Evolutionary conservation across 352 stramenopile species (phyloP).

Genomic region (Globisporangium recalcitrans): DNA sequence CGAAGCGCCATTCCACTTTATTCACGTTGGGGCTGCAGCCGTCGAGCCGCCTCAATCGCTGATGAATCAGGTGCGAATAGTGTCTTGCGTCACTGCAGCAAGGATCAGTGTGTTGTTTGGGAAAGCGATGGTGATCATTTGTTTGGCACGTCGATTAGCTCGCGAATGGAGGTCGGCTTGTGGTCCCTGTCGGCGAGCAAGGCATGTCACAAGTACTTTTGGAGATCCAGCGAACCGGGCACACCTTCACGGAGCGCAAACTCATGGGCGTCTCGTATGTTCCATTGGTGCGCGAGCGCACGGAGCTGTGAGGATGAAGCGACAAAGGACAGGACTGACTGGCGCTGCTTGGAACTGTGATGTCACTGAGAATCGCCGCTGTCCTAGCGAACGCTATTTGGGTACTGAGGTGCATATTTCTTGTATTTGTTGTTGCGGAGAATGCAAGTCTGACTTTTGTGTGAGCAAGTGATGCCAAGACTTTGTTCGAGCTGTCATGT

Average conservation of each 20-base stretch:
- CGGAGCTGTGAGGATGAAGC: slow-evolving; percentile 14
- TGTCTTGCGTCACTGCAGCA: not conserved
- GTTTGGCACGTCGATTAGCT: slow-evolving; percentile 19
- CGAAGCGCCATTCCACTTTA: slow-evolving; percentile 92
- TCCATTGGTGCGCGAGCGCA: slow-evolving; percentile 57
- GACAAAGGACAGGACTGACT: not conserved
- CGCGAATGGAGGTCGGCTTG: slow-evolving; percentile 82
- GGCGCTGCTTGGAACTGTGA: not conserved
- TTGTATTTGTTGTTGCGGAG: not conserved
- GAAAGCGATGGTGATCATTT: not conserved
- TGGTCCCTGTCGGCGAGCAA: slow-evolving; percentile 89
- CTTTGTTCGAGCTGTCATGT: not conserved
- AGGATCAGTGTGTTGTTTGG: not conserved
- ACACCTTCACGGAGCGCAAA: slow-evolving; percentile 40
- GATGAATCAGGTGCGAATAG: slow-evolving; percentile 72
- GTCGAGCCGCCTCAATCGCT: slow-evolving; percentile 81
- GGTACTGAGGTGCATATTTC: not conserved
- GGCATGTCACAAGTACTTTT: slow-evolving; percentile 63
- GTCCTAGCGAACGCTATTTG: not conserved
- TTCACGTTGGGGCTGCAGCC: slow-evolving; percentile 95
- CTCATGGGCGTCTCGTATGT: slow-evolving; percentile 79
- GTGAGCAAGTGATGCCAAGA: not conserved
- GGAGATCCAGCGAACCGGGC: slow-evolving; percentile 53
- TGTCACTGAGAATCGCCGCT: not conserved
- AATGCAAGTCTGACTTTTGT: not conserved